Base-by-base conservation (phyloP, 768 basidiomycete species). In the Tylopilus felleus region DNA sequence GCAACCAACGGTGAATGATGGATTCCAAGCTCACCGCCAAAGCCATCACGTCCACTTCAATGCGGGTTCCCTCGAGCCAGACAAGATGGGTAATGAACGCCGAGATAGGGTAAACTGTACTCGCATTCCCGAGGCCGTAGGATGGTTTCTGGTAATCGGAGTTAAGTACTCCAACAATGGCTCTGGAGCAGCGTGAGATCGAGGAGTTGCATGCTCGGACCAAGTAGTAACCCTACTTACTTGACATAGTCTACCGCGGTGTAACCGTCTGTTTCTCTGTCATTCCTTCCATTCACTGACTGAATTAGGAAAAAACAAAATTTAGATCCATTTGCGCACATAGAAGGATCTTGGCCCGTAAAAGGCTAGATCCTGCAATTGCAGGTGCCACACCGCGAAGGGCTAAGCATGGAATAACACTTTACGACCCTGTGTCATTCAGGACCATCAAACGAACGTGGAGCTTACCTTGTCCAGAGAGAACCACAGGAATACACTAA, bases 401-500 rank as follows among this genome's bases (percentile, higher is more conserved):
- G 1, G 93, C 89, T 23, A 98, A 77, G 69, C 94, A 96, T 0
- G 94, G 94, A n/a, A 94, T 85, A 55, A 97, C 90, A 61, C 90
- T 91, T 52, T 45, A 48, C 12, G 29, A 50, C 22, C 19, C 6
- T 35, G 33, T 53, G 49, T 53, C 31, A 49, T 50, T 50, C 27
- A 49, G 57, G 47, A 49, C 21, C 16, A 43, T 27, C 36, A 28
- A 56, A 27, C 25, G 31, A 54, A 61, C 40, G 27, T 27, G 8
- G 43, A 45, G 40, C 76, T 47, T 49, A 86, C 91, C 90, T 93
- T 14, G 94, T 98, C 92, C 92, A 98, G 8, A 98, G 74, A 2
- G 93, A 96, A 6, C 94, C 94, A 65, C 93, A 94, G 4, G 92
- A 94, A 67, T 96, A 97, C 3, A 98, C 84, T 27, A 98, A 74